phyloP scores from a whole-genome alignment of 2,329 filamentous ascomycete species.

The Exophiala bonariae region DNA sequence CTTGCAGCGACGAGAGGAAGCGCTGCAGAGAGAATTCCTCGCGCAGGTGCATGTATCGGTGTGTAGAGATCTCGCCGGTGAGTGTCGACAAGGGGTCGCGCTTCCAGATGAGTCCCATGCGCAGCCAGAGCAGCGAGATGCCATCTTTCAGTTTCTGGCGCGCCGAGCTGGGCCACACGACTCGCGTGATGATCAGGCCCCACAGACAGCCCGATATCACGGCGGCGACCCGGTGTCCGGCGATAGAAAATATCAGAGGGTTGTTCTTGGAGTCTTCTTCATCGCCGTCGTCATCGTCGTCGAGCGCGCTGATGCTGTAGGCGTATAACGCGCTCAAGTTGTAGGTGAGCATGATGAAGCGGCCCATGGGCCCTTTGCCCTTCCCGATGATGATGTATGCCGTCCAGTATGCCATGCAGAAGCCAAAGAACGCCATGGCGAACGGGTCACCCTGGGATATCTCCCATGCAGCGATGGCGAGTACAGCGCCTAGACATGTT shows the following conservation, averaged over 20 bases:
- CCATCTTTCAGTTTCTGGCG: constrained; percentile 86
- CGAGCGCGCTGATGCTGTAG: constrained; percentile 80
- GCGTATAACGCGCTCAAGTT: constrained; percentile 94
- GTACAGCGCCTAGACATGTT: constrained; percentile 76
- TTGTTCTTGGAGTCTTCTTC: constrained; percentile 80
- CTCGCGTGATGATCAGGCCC: constrained; percentile 84
- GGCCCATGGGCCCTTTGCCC: constrained; percentile 83
- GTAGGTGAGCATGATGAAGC: constrained; percentile 93
- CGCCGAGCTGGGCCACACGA: constrained; percentile 93
- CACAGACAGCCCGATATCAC: constrained; percentile 86
- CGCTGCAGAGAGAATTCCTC: constrained; percentile 86
- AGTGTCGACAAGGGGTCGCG: constrained; percentile 81
- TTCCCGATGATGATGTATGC: constrained; percentile 87
- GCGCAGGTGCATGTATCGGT: constrained; percentile 78
- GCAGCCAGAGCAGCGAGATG: constrained; percentile 84
- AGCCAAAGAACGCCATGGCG: constrained; percentile 77
- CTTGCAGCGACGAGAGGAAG: constrained; percentile 72
- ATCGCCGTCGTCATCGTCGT: constrained; percentile 73
- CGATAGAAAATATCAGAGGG: constrained; percentile 85
- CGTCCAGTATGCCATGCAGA: constrained; percentile 75
- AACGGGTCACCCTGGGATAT: constrained; percentile 71
- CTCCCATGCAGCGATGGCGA: constrained; percentile 77
- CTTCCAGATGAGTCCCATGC: constrained; percentile 96
- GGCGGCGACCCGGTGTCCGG: constrained; percentile 80
- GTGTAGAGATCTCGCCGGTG: constrained; percentile 56